phyloP scores from a whole-genome alignment of 352 stramenopile species.

The Phytopythium boreale region DNA sequence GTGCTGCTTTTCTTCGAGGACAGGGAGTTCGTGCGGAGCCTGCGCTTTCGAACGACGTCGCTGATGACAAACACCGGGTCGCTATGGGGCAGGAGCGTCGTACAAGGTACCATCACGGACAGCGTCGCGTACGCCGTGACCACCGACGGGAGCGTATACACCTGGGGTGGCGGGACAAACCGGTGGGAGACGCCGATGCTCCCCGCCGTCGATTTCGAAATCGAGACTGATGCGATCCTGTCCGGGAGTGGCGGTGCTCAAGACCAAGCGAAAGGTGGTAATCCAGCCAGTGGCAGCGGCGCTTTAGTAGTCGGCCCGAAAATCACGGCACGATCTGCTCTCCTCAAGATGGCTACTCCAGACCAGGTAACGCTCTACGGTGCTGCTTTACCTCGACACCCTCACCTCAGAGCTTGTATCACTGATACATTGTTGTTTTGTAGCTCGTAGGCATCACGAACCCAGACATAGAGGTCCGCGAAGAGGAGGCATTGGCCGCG shows the following conservation, averaged over 20 bases:
- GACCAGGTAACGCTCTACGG: slow-evolving; percentile 23
- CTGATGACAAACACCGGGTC: slow-evolving; percentile 88
- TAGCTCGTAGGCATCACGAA: slow-evolving; percentile 42
- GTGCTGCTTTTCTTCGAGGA: slow-evolving; percentile 66
- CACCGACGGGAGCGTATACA: slow-evolving; percentile 78
- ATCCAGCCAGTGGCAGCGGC: slow-evolving; percentile 12
- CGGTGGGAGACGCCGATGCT: slow-evolving; percentile 31
- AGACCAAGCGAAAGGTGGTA: background rate
- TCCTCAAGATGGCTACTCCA: slow-evolving; percentile 48
- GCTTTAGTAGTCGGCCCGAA: slow-evolving; percentile 17
- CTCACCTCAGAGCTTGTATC: background rate
- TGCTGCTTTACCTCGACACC: background rate
- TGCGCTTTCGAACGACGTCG: slow-evolving; percentile 60
- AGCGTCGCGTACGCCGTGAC: slow-evolving; percentile 88
- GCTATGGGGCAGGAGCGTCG: slow-evolving; percentile 87
- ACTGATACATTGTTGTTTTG: background rate
- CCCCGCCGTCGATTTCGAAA: slow-evolving; percentile 26
- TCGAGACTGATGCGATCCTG: slow-evolving; percentile 18
- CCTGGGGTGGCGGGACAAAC: slow-evolving; percentile 82
- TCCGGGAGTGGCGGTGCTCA: too few relatives aligned
- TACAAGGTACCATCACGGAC: slow-evolving; percentile 76
- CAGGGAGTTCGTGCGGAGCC: slow-evolving; percentile 55
- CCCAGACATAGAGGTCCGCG: slow-evolving; percentile 37
- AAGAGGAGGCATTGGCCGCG: slow-evolving; percentile 44
- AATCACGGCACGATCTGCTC: slow-evolving; percentile 43